Evolutionary conservation across 768 basidiomycete species (phyloP).

Genomic region (Termitomyces sp.): DNA sequence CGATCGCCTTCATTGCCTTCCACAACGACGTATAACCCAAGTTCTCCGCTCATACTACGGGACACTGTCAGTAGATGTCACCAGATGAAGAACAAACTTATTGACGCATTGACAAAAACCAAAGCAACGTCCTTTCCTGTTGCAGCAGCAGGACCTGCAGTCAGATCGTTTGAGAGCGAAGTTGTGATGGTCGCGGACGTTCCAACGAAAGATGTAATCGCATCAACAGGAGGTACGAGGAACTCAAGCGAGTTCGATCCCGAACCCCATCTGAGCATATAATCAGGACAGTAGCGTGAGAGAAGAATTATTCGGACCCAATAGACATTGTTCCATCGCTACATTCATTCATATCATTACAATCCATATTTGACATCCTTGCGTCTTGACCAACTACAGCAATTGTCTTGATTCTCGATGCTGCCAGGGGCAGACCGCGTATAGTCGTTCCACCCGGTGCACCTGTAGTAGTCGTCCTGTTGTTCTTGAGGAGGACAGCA

Average conservation of each 20-base stretch:
- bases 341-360: slow-evolving; percentile 44
- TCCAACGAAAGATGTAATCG: slow-evolving; percentile 35
- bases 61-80: slow-evolving; percentile 9
- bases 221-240: slow-evolving; percentile 40
- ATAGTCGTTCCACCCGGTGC: slow-evolving; percentile 25
- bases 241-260: slow-evolving; percentile 42
- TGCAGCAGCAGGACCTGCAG: slow-evolving; percentile 32
- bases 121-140: slow-evolving; percentile 48
- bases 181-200: slow-evolving; percentile 33
- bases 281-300: not conserved
- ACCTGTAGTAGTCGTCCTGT: slow-evolving; percentile 30
- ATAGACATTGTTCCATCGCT: slow-evolving; percentile 56
- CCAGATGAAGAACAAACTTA: not conserved
- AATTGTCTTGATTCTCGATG: slow-evolving; percentile 44
- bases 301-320: slow-evolving; percentile 25
- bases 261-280: slow-evolving; percentile 37
- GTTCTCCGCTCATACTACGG: slow-evolving; percentile 42
- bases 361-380: slow-evolving; percentile 40
- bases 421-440: slow-evolving; percentile 38
- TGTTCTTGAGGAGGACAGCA: slow-evolving; percentile 66
- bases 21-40: slow-evolving; percentile 52
- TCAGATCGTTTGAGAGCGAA: slow-evolving; percentile 38
- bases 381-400: slow-evolving; percentile 60
- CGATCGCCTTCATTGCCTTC: slow-evolving; percentile 58
- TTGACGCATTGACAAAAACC: slow-evolving; percentile 55